These are phyloP conservation scores for Fagus crenata DNA, from an alignment of 306 rosid genomes.

Conservation along the genomic window DNA sequence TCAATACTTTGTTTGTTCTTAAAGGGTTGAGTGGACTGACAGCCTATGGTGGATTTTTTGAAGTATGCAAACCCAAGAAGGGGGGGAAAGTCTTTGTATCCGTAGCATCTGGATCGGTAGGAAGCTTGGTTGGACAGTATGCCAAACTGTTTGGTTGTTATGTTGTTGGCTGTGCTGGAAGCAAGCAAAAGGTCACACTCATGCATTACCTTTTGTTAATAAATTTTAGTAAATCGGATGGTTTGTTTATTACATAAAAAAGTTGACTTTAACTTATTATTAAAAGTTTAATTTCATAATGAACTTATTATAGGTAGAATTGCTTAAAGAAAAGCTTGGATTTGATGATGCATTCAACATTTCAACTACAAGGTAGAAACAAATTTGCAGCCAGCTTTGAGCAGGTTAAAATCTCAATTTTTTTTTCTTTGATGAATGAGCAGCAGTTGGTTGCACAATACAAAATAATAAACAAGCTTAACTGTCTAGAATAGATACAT, in stretches of 20 bases:
- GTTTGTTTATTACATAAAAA: not conserved
- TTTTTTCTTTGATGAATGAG: not conserved
- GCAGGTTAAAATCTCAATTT: conserved; percentile 34
- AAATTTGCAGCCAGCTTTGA: conserved; percentile 59
- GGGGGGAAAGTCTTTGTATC: conserved; percentile 79
- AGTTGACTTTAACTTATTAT: not conserved
- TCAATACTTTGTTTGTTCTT: not conserved
- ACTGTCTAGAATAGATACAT: too few species aligned
- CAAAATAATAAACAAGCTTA: too few species aligned
- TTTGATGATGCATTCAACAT: conserved; percentile 63
- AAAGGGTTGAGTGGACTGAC: conserved; percentile 63
- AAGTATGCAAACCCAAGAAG: conserved; percentile 54
- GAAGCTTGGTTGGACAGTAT: conserved; percentile 67
- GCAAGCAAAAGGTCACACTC: conserved; percentile 54
- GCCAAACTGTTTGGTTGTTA: conserved; percentile 74
- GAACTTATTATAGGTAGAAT: conserved; percentile 40
- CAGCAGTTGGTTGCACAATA: too few species aligned
- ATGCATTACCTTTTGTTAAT: not conserved
- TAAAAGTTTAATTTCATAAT: not conserved
- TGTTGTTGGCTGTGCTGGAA: conserved; percentile 75
- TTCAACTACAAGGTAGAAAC: conserved; percentile 65
- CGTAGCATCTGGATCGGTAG: conserved; percentile 67
- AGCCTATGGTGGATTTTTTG: conserved; percentile 70
- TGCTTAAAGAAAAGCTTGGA: conserved; percentile 65
- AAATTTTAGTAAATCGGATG: not conserved